Conservation (phyloP, 2,329 filamentous ascomycete genomes). For the Aureobasidium sp. region DNA sequence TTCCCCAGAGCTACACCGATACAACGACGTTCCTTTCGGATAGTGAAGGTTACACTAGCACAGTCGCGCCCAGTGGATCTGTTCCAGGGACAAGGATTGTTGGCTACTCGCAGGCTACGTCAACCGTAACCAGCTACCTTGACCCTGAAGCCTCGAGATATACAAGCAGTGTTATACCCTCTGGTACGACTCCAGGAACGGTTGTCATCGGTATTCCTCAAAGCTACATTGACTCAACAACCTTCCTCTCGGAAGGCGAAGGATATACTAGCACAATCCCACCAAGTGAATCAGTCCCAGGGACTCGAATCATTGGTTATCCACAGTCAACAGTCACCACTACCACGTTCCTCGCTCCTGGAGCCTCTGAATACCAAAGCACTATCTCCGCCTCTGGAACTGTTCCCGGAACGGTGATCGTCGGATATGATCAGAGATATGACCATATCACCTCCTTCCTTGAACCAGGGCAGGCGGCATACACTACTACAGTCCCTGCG, state of each 20-base stretch:
- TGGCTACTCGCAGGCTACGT: not conserved
- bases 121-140: not conserved
- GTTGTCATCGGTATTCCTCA: not conserved
- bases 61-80: not conserved
- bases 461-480: not conserved
- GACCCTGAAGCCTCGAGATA: not conserved
- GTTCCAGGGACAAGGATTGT: not conserved
- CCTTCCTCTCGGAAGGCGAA: not conserved
- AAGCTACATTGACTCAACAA: not conserved
- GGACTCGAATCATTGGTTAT: not conserved
- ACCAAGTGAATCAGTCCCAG: not conserved
- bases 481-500: not conserved
- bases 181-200: constrained; percentile 1
- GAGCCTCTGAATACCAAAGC: not conserved
- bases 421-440: not conserved
- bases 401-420: not conserved
- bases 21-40: not conserved
- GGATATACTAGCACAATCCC: constrained; percentile 8
- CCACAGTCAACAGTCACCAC: constrained; percentile 3
- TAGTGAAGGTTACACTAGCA: constrained; percentile 2
- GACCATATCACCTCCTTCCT: not conserved
- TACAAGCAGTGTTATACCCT: not conserved
- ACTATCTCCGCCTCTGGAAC: not conserved
- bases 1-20: not conserved
- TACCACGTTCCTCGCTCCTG: not conserved